Conservation (phyloP, 228 moss, liverwort and hornwort genomes). For the Sphagnum magellanicum region DNA sequence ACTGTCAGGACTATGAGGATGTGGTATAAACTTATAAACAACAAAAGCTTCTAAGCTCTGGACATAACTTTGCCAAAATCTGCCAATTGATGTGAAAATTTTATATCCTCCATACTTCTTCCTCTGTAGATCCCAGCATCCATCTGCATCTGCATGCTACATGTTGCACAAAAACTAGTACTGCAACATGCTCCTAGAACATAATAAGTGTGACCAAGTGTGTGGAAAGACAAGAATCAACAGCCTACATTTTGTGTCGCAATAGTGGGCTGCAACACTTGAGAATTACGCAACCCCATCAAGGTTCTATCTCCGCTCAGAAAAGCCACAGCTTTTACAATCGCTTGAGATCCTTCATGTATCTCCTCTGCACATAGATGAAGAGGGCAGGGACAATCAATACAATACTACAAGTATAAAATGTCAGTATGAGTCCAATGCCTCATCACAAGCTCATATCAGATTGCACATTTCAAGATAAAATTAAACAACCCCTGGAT, state of each 20-base stretch:
- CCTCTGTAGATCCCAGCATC: neutral
- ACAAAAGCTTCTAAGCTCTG: no score
- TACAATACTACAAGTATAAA: neutral
- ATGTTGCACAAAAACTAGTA: neutral
- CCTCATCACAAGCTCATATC: neutral
- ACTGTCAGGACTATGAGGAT: neutral
- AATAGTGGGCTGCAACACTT: constrained; percentile 83
- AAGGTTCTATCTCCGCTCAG: constrained; percentile 38
- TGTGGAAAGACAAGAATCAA: no score
- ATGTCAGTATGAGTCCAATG: neutral
- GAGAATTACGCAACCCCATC: constrained; percentile 47
- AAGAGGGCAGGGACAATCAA: neutral
- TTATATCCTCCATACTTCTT: neutral
- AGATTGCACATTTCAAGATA: neutral
- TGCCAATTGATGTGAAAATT: no score
- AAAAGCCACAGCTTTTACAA: constrained; percentile 61
- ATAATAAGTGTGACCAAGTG: neutral
- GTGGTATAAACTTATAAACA: no score
- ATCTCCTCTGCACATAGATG: constrained; percentile 54
- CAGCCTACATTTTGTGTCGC: constrained; percentile 77
- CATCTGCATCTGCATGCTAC: neutral
- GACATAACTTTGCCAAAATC: no score
- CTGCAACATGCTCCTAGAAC: neutral
- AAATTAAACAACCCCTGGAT: neutral
- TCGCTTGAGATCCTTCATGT: constrained; percentile 54